Evolutionary conservation across 2,329 filamentous ascomycete genomes (phyloP), one percentile per base, ranked within the genome.

Genomic region (Dactylellina leptospora): DNA sequence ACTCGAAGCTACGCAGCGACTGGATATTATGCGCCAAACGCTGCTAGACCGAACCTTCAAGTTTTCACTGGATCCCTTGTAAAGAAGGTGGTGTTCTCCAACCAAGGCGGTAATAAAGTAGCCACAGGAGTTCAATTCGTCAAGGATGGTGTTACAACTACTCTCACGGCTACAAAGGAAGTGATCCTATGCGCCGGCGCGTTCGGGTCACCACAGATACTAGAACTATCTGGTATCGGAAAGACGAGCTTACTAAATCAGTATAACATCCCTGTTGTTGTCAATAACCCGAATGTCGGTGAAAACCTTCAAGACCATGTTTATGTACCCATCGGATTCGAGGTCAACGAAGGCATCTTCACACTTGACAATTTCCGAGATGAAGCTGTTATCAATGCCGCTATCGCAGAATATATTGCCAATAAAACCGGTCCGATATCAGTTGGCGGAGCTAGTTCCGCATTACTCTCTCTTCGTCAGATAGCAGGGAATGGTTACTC

Each of bases 101-200:
- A 78, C 25, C 74, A 77, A 3, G 23, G 38, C 1, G 75, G 59
- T 0, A 23, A 76, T 56, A 76, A 76, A 75, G 59, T 60, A 20
- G 81, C 79, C 8, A 79, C 78, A 9, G 82, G 83, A 4, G 83
- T 83, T 6, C 79, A 78, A 11, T 83, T 85, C 73, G 78, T 75
- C 5, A 77, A 80, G 28, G 76, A 78, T 9, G 81, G 81, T 36
- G 47, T 40, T n/a, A 62, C 56, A 18, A 70, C 64, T 16, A 72
- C 68, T 23, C 44, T 72, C 6, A 20, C 30, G 2, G 68, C 68
- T 20, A 53, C 77, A 6, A 81, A 80, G 48, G 81, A 84, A 74
- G 81, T 85, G 27, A 83, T 85, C 68, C 66, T 85, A 4, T 79
- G 82, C 1, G 83, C 80, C 25, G 83, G 84, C 23, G 76, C 82